phyloP scores from a whole-genome alignment of 257 asterid species.

The Plantago ovata region DNA sequence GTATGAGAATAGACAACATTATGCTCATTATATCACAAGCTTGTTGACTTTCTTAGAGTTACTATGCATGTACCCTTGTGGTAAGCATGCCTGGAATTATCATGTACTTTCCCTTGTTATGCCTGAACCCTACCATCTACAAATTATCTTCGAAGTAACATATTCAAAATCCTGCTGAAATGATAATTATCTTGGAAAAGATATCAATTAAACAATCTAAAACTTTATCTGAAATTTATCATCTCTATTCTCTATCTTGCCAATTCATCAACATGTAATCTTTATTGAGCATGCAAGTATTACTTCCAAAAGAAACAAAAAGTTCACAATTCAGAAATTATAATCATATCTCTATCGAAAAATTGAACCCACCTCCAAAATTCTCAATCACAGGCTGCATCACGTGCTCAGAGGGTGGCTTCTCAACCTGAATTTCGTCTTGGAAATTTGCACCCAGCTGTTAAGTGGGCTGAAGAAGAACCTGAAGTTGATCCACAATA shows the following conservation, averaged over 20 bases:
- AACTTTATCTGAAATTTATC: slow-evolving; percentile 16
- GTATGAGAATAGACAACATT: too few relatives aligned
- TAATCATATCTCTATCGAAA: slow-evolving; percentile 25
- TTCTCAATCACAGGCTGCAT: slow-evolving; percentile 94
- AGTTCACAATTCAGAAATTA: slow-evolving; percentile 24
- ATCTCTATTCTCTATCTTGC: slow-evolving; percentile 24
- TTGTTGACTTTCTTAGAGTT: too few relatives aligned
- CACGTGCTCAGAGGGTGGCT: slow-evolving; percentile 80
- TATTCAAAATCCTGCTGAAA: background rate
- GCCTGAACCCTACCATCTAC: too few relatives aligned
- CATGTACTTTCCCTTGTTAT: too few relatives aligned
- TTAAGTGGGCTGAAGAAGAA: slow-evolving; percentile 90
- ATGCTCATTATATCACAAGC: too few relatives aligned
- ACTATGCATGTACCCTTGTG: too few relatives aligned
- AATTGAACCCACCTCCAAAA: slow-evolving; percentile 61
- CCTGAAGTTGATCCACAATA: slow-evolving; percentile 49
- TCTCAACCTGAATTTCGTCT: slow-evolving; percentile 76
- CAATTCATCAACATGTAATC: slow-evolving; percentile 22
- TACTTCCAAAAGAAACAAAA: slow-evolving; percentile 30
- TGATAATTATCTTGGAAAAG: slow-evolving; percentile 18
- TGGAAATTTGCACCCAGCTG: slow-evolving; percentile 80
- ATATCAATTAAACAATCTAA: slow-evolving; percentile 15
- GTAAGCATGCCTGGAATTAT: too few relatives aligned
- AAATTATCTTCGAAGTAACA: too few relatives aligned
- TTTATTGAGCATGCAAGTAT: slow-evolving; percentile 25